Conservation (phyloP, 306 rosid species). For the Corylus americana region DNA sequence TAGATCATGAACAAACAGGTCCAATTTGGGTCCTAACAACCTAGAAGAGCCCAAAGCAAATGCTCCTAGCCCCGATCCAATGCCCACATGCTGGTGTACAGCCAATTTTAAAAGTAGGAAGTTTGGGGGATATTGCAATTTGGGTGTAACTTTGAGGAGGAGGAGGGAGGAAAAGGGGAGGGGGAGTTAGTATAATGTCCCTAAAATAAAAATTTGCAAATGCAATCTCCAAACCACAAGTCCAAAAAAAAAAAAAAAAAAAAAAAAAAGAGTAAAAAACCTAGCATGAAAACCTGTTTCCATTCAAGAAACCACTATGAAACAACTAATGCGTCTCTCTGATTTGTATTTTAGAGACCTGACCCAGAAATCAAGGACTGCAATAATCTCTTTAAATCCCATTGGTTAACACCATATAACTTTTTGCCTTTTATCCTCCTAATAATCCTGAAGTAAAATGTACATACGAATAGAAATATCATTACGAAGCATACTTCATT, state of each 20-base stretch:
- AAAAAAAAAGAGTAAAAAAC: not conserved
- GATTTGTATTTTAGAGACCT: not conserved
- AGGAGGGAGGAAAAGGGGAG: no score
- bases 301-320: not conserved
- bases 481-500: constrained; percentile 60
- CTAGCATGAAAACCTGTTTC: not conserved
- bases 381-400: not conserved
- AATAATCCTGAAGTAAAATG: constrained; percentile 3
- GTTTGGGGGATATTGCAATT: not conserved
- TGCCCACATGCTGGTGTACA: not conserved
- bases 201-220: not conserved
- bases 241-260: no score
- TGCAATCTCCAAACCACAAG: not conserved
- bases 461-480: constrained; percentile 12
- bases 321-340: not conserved
- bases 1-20: no score
- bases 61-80: not conserved
- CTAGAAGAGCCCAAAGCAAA: not conserved
- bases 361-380: not conserved
- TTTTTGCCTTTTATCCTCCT: not conserved
- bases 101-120: not conserved
- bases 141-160: no score
- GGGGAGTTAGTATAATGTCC: no score
- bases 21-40: no score
- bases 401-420: not conserved